These are phyloP conservation scores for Candida qinlingensis DNA, from an alignment of 805 yeast species.

Conservation along the genomic window DNA sequence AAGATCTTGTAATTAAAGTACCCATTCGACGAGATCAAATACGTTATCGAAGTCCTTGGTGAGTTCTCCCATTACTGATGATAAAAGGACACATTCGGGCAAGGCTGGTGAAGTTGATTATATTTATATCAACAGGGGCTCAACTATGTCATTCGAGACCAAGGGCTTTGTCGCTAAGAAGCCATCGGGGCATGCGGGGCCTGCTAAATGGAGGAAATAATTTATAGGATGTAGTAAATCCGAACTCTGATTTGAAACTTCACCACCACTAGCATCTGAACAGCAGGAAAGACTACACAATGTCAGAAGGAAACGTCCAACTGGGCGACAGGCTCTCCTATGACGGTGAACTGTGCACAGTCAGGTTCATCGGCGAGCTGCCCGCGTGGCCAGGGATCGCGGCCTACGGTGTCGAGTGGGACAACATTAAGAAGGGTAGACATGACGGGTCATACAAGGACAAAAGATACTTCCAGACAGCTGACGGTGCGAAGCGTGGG, in stretches of 20 bases:
- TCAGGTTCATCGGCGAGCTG: slow-evolving; percentile 54
- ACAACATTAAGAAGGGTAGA: slow-evolving; percentile 60
- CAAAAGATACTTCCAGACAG: slow-evolving; percentile 44
- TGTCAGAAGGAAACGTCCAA: background rate
- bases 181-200: background rate
- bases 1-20: background rate
- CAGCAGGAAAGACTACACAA: background rate
- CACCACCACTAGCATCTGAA: too few species aligned
- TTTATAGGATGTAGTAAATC: too few species aligned
- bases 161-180: background rate
- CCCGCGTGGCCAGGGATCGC: slow-evolving; percentile 53
- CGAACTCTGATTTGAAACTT: too few species aligned
- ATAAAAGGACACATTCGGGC: background rate
- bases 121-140: background rate
- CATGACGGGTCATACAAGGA: slow-evolving; percentile 61
- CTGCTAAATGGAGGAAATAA: too few species aligned
- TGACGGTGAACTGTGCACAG: slow-evolving; percentile 52
- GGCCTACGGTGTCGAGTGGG: slow-evolving; percentile 89
- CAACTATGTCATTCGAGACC: background rate
- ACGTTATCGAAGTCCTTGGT: background rate
- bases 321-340: slow-evolving; percentile 29
- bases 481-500: slow-evolving; percentile 40
- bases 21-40: background rate
- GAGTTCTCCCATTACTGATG: background rate
- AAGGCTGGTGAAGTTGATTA: background rate